phyloP scores from a whole-genome alignment of 2,329 filamentous ascomycete genomes.

The Phyllosticta citriasiana region DNA sequence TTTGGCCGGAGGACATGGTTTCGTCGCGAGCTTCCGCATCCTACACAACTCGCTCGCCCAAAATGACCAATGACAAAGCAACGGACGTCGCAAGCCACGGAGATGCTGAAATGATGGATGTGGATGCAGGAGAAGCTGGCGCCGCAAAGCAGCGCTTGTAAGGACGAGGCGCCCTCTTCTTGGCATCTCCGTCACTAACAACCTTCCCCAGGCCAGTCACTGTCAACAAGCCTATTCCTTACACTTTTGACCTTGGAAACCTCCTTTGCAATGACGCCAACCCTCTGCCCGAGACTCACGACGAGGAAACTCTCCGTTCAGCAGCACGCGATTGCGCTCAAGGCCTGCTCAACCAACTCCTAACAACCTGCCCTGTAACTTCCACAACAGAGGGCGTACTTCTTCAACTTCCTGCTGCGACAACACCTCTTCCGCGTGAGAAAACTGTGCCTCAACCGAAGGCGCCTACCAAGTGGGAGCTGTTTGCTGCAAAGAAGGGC shows the following conservation, averaged over 20 bases:
- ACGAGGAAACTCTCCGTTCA: constrained; percentile 58
- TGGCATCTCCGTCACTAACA: neutral
- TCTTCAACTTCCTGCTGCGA: constrained; percentile 61
- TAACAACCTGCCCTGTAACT: constrained; percentile 73
- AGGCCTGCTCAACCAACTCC: constrained; percentile 84
- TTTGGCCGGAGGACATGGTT: neutral
- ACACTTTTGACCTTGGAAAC: constrained; percentile 84
- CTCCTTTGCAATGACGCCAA: constrained; percentile 82
- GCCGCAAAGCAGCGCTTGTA: constrained; percentile 18
- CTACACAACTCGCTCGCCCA: neutral
- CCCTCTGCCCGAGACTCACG: constrained; percentile 52
- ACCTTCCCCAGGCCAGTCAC: constrained; percentile 19
- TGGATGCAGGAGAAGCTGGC: constrained; percentile 6
- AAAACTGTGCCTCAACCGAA: constrained; percentile 80
- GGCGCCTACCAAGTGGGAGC: constrained; percentile 85
- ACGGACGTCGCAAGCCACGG: constrained; percentile 6
- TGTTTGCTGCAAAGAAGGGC: constrained; percentile 93
- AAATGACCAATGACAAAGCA: neutral
- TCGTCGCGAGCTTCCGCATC: neutral
- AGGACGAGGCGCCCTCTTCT: constrained; percentile 8
- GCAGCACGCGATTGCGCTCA: constrained; percentile 85
- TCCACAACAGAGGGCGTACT: constrained; percentile 62
- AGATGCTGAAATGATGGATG: constrained; percentile 24
- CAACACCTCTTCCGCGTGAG: constrained; percentile 72
- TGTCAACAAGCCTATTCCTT: constrained; percentile 68